Conservation (phyloP, 2,329 filamentous ascomycete species). For the Tolypocladium album region DNA sequence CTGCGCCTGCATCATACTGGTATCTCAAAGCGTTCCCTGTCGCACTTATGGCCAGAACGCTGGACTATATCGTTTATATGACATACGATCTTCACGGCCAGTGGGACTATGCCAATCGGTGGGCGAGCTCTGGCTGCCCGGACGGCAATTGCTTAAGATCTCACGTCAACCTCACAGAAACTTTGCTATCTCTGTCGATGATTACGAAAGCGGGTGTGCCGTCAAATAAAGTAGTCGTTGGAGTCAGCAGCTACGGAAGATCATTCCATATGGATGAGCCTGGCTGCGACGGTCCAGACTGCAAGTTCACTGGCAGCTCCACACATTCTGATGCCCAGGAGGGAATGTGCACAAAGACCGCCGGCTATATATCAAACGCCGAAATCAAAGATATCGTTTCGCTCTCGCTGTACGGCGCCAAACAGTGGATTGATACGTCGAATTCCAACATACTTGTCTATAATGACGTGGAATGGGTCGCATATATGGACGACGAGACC, state of each 20-base stretch:
- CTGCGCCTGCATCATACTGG: slow-evolving; percentile 21
- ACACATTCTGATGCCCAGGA: background rate
- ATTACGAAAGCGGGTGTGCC: background rate
- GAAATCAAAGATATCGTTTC: background rate
- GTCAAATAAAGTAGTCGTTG: slow-evolving; percentile 1
- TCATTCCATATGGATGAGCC: background rate
- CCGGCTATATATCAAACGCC: background rate
- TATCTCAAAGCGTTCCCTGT: slow-evolving; percentile 20
- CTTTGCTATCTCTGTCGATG: background rate
- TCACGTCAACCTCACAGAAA: background rate
- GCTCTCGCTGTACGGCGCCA: too few species aligned
- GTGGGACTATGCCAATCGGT: slow-evolving; percentile 20
- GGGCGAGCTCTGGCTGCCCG: background rate
- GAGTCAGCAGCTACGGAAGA: background rate
- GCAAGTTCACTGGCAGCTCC: background rate
- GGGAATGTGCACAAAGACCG: background rate
- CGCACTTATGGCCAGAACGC: too few species aligned
- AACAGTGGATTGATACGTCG: too few species aligned
- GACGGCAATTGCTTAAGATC: background rate
- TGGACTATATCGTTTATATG: slow-evolving; percentile 27
- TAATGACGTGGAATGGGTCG: background rate
- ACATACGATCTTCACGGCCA: slow-evolving; percentile 25
- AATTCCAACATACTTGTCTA: background rate
- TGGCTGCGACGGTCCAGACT: background rate
- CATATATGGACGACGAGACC: background rate